Base-by-base conservation (phyloP, 176 grass and related monocot species). In the Oryza nivara region DNA sequence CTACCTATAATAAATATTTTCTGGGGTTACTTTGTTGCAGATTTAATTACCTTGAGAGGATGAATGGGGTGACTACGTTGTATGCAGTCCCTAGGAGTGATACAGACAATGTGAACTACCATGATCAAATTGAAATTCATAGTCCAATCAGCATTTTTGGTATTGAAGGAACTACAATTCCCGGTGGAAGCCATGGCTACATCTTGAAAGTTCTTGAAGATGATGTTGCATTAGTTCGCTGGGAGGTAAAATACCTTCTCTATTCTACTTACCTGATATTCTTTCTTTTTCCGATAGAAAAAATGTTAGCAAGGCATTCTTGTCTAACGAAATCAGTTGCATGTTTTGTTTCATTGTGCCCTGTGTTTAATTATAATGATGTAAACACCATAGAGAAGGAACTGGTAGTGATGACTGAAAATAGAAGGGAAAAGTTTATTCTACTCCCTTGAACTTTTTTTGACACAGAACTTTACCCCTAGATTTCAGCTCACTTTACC, bases 41-140 rank as follows among this genome's bases (percentile, higher is more conserved):
- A 81, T 98, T 90, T 73, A 93, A 92, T 71, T 98, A 95, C 72
- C 85, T 98, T 16, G 89, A 98, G 79, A 95, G 90, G 76, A 95
- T 98, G 92, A 87, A 88, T 81, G 89, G 92, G 30, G 83, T 98
- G 86, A 92, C 92, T 75, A 98, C 89, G 67, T 74, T 87, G 20
- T 92, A 90, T 92, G 45, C 82, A 26, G 70, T 88, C 41, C 80
- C 95, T 84, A n/a, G 10, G 75, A 65, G 5, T 87, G 41, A 69
- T 73, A n/a, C 61, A 81, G 82, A 70, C 28, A 80, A 25, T 86
- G 60, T 72, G 41, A 87, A 74, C 76, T 72, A 88, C 72, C 68
- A 60, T 78, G 83, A 93, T 85, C 48, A 82, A 66, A 84, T 98
- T 73, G 86, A 91, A 84, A 89, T 58, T 84, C 80, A 83, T 79